A percentile compares a stretch with the other conserved stretches of the same genome.
These are phyloP conservation scores for Chlorella sp. DNA, from an alignment of 139 green algal species.

Conservation along the genomic window DNA sequence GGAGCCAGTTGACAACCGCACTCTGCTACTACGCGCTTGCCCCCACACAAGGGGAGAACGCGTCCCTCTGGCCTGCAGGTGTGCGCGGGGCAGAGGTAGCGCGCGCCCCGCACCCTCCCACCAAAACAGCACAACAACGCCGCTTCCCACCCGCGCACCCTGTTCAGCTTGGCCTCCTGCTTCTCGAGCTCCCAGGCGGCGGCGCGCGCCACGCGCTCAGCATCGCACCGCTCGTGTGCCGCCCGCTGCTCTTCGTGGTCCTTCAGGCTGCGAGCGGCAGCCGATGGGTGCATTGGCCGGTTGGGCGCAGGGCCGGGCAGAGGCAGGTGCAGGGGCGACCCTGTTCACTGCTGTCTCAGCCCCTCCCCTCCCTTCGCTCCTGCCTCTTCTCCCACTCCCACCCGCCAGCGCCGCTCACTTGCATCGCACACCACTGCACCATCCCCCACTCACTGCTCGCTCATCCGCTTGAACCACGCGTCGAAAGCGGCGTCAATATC, in stretches of 20 bases:
- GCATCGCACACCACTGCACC: neutral
- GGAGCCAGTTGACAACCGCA: too few relatives aligned
- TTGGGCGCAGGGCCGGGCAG: neutral
- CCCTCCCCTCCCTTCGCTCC: neutral
- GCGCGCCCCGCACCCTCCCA: neutral
- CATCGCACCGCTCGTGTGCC: slow-evolving; percentile 7
- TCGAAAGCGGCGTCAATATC: slow-evolving; percentile 30
- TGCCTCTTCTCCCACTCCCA: neutral
- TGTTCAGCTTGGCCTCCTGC: slow-evolving; percentile 40
- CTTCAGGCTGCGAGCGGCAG: slow-evolving; percentile 14
- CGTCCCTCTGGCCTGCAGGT: slow-evolving; percentile 2
- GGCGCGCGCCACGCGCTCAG: slow-evolving; percentile 20
- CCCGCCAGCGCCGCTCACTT: too few relatives aligned
- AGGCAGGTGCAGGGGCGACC: too few relatives aligned
- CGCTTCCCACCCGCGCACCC: slow-evolving; percentile 9
- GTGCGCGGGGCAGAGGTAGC: neutral
- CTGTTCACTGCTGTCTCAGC: too few relatives aligned
- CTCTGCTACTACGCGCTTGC: too few relatives aligned
- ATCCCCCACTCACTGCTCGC: slow-evolving; percentile 8
- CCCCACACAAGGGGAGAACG: too few relatives aligned
- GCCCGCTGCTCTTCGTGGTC: slow-evolving; percentile 30
- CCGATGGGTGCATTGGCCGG: neutral
- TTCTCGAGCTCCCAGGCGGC: slow-evolving; percentile 57
- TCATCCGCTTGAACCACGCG: slow-evolving; percentile 34
- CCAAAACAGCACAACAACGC: neutral